These are phyloP conservation scores for Vanrija pseudolonga DNA, from an alignment of 1,284 basidiomycete species.

Conservation along the genomic window DNA sequence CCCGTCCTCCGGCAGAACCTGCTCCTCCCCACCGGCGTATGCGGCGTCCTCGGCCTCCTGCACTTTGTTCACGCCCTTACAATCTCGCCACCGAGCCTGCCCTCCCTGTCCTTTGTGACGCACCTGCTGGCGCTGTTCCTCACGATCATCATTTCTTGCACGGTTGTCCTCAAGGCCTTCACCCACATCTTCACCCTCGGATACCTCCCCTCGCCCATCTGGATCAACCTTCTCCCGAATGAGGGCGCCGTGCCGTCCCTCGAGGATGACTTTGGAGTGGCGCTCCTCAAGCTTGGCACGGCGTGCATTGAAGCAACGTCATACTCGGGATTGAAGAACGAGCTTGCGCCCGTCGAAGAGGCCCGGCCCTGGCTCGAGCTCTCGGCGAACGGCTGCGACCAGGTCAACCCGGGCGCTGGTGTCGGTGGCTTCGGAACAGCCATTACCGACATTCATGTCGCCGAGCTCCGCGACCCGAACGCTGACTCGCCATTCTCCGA, in stretches of 20 bases:
- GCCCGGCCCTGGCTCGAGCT: slow-evolving; percentile 38
- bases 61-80: slow-evolving; percentile 42
- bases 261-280: slow-evolving; percentile 46
- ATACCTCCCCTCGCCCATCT: slow-evolving; percentile 40
- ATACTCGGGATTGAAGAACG: slow-evolving; percentile 44
- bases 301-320: slow-evolving; percentile 46
- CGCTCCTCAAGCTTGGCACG: slow-evolving; percentile 43
- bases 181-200: slow-evolving; percentile 46
- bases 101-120: slow-evolving; percentile 46
- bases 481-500: slow-evolving; percentile 24
- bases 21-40: slow-evolving; percentile 44
- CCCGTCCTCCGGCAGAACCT: slow-evolving; percentile 26
- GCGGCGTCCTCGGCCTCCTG: slow-evolving; percentile 37
- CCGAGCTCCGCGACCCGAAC: slow-evolving; percentile 28
- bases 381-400: slow-evolving; percentile 17
- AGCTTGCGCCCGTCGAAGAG: slow-evolving; percentile 32
- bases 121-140: slow-evolving; percentile 45
- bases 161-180: slow-evolving; percentile 38
- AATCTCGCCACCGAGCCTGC: slow-evolving; percentile 39
- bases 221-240: slow-evolving; percentile 40
- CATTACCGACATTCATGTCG: slow-evolving; percentile 41
- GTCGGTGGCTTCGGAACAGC: slow-evolving; percentile 33
- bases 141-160: slow-evolving; percentile 37
- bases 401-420: slow-evolving; percentile 8
- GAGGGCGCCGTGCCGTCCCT: slow-evolving; percentile 34